Evolutionary conservation across 2,329 filamentous ascomycete genomes (phyloP).

Genomic region (Basipetospora chlamydospora): DNA sequence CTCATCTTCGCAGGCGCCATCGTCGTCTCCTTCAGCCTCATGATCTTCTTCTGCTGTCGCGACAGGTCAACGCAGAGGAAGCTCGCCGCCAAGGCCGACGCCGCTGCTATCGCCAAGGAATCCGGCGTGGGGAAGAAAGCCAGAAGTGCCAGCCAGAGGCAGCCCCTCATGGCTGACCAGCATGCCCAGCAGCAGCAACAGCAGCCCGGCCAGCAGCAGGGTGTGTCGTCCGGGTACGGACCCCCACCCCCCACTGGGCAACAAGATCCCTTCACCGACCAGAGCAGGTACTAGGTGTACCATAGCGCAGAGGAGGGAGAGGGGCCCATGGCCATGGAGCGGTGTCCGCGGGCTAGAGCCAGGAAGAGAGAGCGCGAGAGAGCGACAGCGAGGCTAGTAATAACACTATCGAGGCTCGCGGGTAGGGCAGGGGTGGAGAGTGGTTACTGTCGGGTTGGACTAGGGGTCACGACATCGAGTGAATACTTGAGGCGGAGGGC

Average conservation of each 20-base stretch:
- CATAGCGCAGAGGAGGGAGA: neutral
- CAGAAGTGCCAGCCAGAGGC: slow-evolving; percentile 18
- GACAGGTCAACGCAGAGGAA: slow-evolving; percentile 31
- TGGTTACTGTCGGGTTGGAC: too few relatives aligned
- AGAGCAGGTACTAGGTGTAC: slow-evolving; percentile 7
- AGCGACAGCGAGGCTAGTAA: too few relatives aligned
- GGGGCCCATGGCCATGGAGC: slow-evolving; percentile 7
- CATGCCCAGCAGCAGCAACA: slow-evolving; percentile 12
- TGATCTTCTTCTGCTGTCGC: slow-evolving; percentile 37
- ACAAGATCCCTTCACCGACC: slow-evolving; percentile 23
- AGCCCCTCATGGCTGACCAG: slow-evolving; percentile 20
- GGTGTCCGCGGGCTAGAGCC: too few relatives aligned
- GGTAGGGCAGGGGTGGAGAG: too few relatives aligned
- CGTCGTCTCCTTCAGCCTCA: slow-evolving; percentile 20
- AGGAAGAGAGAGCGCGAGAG: too few relatives aligned
- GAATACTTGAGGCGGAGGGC: too few relatives aligned
- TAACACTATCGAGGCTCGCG: too few relatives aligned
- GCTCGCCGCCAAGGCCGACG: slow-evolving; percentile 30
- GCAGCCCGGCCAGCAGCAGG: slow-evolving; percentile 12
- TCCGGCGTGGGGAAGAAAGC: slow-evolving; percentile 25
- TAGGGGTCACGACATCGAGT: too few relatives aligned
- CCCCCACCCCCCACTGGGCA: slow-evolving; percentile 5
- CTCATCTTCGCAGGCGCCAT: slow-evolving; percentile 29
- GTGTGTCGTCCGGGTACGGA: slow-evolving; percentile 8
- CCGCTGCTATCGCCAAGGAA: slow-evolving; percentile 33